Evolutionary conservation across 2,329 filamentous ascomycete genomes (phyloP).

Genomic region (Parascedosporium putredinis): DNA sequence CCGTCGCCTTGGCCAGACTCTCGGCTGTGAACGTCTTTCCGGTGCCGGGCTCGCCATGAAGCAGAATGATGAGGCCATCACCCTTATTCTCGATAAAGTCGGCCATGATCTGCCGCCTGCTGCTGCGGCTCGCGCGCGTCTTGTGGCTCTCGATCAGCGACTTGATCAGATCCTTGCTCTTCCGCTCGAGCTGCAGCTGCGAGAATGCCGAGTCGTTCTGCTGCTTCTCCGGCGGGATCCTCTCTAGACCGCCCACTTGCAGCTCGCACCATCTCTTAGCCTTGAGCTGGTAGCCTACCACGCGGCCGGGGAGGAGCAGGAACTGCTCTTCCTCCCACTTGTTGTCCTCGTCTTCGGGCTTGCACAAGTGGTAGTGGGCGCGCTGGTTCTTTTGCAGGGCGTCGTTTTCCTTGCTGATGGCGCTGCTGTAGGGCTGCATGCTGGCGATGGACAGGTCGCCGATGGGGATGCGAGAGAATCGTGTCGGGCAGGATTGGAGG

Average conservation of each 20-base stretch:
- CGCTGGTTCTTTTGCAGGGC: background rate
- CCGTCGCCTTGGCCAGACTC: conserved; percentile 39
- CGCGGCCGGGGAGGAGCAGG: background rate
- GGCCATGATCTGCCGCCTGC: background rate
- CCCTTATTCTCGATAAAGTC: conserved; percentile 41
- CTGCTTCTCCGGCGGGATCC: background rate
- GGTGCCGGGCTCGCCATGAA: conserved; percentile 43
- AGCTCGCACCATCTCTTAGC: background rate
- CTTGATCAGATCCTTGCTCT: background rate
- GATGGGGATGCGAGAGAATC: background rate
- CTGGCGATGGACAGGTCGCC: background rate
- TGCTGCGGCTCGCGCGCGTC: background rate
- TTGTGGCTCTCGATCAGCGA: background rate
- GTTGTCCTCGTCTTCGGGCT: background rate
- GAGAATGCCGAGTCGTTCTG: background rate
- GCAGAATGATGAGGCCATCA: conserved; percentile 37
- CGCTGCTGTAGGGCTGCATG: background rate
- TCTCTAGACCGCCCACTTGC: background rate
- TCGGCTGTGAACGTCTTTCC: conserved; percentile 49
- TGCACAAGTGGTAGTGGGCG: background rate
- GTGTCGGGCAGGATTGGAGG: background rate
- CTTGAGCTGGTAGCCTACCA: background rate
- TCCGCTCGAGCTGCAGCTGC: background rate
- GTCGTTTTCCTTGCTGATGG: background rate
- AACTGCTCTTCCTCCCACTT: background rate